Percentiles rank a stretch among this genome's conserved stretches.
These are phyloP conservation scores for Casuarina cunninghamiana DNA, from an alignment of 306 rosid genomes.

Conservation along the genomic window DNA sequence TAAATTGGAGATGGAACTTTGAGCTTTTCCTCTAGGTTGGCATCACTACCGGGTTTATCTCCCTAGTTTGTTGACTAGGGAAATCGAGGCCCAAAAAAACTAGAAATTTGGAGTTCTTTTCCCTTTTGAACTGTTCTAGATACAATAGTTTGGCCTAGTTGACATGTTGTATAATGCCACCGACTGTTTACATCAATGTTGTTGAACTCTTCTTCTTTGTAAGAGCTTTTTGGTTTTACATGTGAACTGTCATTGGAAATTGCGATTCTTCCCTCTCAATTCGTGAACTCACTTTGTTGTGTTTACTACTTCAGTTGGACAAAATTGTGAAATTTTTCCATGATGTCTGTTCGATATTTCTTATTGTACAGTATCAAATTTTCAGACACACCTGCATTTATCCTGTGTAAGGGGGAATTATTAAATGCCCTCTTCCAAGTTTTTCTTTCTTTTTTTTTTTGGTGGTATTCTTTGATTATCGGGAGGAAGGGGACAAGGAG, in stretches of 20 bases:
- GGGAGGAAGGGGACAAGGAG: too few species aligned
- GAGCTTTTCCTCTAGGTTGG: background rate
- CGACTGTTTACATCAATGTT: background rate
- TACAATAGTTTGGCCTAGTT: background rate
- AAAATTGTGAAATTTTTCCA: background rate
- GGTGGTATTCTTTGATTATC: too few species aligned
- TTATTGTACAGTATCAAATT: background rate
- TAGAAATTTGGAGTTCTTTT: background rate
- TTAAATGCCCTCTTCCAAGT: too few species aligned
- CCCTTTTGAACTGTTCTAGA: background rate
- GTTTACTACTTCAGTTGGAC: background rate
- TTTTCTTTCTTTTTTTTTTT: too few species aligned
- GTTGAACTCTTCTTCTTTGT: background rate
- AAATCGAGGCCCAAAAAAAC: background rate
- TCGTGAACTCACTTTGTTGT: background rate
- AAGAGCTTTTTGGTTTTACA: background rate
- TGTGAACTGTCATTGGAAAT: background rate
- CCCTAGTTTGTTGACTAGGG: background rate
- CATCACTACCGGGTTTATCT: background rate
- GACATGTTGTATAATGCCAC: background rate
- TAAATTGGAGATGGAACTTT: background rate
- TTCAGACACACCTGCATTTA: background rate
- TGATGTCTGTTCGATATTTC: background rate
- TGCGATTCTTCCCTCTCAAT: background rate
- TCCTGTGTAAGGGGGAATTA: too few species aligned